These are phyloP conservation scores for Penicillium argentinense DNA, from an alignment of 495 filamentous ascomycete genomes.

Conservation along the genomic window DNA sequence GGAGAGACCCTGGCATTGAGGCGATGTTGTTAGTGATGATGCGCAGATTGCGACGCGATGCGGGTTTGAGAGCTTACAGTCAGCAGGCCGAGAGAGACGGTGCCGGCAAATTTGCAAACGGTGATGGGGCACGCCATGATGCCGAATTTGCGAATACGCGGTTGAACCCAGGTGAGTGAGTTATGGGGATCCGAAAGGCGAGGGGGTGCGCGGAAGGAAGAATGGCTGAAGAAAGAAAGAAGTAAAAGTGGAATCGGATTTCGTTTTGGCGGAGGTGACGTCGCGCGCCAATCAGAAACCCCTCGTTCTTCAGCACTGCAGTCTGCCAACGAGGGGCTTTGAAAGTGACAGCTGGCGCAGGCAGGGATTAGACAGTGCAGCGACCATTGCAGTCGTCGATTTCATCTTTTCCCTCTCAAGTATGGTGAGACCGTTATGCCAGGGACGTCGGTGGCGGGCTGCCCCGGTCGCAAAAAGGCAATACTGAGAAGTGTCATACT, in stretches of 20 bases:
- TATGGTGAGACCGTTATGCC: too few relatives aligned
- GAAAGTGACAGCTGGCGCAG: too few relatives aligned
- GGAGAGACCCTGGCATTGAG: constrained; percentile 66
- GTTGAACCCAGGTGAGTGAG: neutral
- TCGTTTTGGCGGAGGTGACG: constrained; percentile 20
- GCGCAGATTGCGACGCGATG: neutral
- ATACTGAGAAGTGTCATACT: too few relatives aligned
- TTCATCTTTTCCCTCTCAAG: too few relatives aligned
- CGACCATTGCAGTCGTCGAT: too few relatives aligned
- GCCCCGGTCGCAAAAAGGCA: too few relatives aligned
- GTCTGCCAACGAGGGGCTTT: too few relatives aligned
- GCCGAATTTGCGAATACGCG: neutral
- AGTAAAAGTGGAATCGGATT: neutral
- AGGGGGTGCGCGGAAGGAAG: neutral
- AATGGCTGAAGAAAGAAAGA: neutral
- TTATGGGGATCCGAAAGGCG: neutral
- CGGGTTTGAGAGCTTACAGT: constrained; percentile 60
- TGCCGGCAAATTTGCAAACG: constrained; percentile 84
- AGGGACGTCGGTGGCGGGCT: too few relatives aligned
- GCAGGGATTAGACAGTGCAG: too few relatives aligned
- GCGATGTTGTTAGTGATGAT: neutral
- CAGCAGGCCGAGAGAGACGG: constrained; percentile 79
- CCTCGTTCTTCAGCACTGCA: constrained; percentile 9
- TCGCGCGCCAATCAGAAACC: constrained; percentile 25
- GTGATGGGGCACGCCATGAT: constrained; percentile 72